Evolutionary conservation across 805 yeast genomes (phyloP), one percentile per base, ranked within the genome.

Genomic region (Candida maesae): DNA sequence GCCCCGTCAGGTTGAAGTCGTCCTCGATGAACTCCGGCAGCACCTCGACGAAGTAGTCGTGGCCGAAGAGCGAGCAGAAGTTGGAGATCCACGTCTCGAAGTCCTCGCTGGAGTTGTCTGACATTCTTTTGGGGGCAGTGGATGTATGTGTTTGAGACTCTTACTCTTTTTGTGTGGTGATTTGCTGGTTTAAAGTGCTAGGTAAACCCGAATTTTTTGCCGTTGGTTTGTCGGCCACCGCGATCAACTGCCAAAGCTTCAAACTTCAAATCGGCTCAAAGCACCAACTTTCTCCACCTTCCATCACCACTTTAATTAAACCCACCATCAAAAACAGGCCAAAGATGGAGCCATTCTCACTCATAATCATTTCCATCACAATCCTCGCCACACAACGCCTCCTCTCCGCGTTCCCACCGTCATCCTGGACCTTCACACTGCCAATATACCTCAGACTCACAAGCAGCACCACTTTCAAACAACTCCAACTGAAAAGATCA

Each of bases 1-100:
- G 71, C 1, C 98, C 97, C 1, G 98, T 90, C 55, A 93, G 72
- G 60, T 93, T 93, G 72, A 93, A 93, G 52, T 93, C 98, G 63
- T 93, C 99, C 55, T 90, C 97, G 46, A 93, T 87, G 63, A 89
- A 93, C 36, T 88, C 96, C 35, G 85, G 88, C 1, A 89, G 74
- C 6, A 93, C 96, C 52, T 90, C 95, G 33, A 90, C 95, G 62
- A 89, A 89, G 61, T 81, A 91, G 58, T 93, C 95, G 58, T 88
- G 78, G 24, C 79, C 80, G 50, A 73, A 74, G 17, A 70, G 59
- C 30, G 71, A 70, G 53, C 79, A 74, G 58, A 69, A 74, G 53
- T 72, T 76, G 51, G 71, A 69, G 48, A 74, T 71, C 79, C 79
- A 74, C 18, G 78, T 74, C 40, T 72, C 70, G 50, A 68, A 71